A percentile compares a stretch with the other conserved stretches of the same genome.
Conservation (phyloP, 768 basidiomycete genomes). For the Pulveroboletus sp. region DNA sequence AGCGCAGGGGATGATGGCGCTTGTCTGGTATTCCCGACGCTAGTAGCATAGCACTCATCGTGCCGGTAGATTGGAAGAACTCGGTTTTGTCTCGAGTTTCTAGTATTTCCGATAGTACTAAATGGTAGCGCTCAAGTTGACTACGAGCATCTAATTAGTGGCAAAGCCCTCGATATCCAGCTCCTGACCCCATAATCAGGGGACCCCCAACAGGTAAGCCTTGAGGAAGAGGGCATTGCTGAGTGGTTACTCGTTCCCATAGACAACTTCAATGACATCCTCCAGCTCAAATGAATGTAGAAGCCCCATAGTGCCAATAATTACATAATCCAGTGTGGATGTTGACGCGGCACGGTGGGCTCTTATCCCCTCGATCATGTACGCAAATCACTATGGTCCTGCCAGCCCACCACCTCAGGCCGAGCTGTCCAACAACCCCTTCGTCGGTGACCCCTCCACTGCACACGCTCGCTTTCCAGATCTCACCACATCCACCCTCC, state of each 20-base stretch:
- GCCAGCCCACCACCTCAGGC: neutral
- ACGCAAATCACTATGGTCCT: constrained; percentile 38
- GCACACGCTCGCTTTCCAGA: constrained; percentile 61
- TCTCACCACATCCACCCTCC: constrained; percentile 35
- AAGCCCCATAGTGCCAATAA: neutral
- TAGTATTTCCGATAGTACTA: no score
- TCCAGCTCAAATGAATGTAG: no score
- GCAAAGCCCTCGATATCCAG: no score
- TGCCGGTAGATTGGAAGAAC: no score
- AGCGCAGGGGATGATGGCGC: constrained; percentile 89
- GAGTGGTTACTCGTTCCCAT: no score
- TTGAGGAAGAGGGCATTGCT: no score
- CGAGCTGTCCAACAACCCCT: constrained; percentile 60
- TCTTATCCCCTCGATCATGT: constrained; percentile 28
- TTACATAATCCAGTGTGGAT: constrained; percentile 20
- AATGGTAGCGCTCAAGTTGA: no score
- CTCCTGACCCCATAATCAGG: no score
- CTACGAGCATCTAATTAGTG: no score
- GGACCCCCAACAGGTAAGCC: no score
- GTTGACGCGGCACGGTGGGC: neutral
- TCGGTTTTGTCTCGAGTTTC: no score
- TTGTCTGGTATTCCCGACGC: constrained; percentile 79
- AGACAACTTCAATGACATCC: no score
- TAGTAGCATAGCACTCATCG: constrained; percentile 8
- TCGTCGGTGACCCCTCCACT: constrained; percentile 49